Conservation (phyloP, 495 filamentous ascomycete species). For the Xylaria venustula region DNA sequence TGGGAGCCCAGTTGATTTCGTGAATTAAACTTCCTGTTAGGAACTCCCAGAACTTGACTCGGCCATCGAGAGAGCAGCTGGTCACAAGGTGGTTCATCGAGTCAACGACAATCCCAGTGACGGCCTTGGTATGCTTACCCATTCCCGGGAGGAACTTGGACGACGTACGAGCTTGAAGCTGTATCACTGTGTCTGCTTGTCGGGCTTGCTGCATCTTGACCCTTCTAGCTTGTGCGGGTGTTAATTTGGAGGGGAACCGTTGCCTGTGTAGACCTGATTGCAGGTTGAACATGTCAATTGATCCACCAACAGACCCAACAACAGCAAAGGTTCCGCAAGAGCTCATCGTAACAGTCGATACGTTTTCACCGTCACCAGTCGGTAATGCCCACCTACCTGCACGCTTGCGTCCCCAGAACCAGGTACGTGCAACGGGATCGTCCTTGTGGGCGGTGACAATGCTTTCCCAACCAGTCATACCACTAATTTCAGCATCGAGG, state of each 20-base stretch:
- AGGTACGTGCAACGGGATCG: constrained; percentile 83
- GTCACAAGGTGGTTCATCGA: constrained; percentile 77
- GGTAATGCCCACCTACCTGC: constrained; percentile 92
- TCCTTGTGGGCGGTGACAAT: constrained; percentile 90
- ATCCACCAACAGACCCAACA: constrained; percentile 79
- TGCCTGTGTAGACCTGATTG: constrained; percentile 87
- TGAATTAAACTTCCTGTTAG: constrained; percentile 70
- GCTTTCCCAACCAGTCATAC: constrained; percentile 90
- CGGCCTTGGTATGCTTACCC: constrained; percentile 73
- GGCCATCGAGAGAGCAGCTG: constrained; percentile 88
- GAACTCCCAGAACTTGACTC: constrained; percentile 98
- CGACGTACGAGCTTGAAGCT: constrained; percentile 40
- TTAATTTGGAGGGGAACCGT: constrained; percentile 72
- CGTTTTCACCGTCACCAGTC: constrained; percentile 78
- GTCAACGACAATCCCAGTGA: constrained; percentile 84
- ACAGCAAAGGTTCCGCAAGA: constrained; percentile 92
- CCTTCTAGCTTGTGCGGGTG: constrained; percentile 62
- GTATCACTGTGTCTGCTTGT: constrained; percentile 46
- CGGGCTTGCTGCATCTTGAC: constrained; percentile 55
- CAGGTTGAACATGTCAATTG: constrained; percentile 91
- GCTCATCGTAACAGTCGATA: constrained; percentile 84
- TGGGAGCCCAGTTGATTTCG: constrained; percentile 82
- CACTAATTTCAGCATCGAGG: constrained; percentile 57
- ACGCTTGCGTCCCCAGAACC: constrained; percentile 95
- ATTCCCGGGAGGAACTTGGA: constrained; percentile 43